Evolutionary conservation across 805 yeast species (phyloP).

Genomic region (Clavispora vitiphila): DNA sequence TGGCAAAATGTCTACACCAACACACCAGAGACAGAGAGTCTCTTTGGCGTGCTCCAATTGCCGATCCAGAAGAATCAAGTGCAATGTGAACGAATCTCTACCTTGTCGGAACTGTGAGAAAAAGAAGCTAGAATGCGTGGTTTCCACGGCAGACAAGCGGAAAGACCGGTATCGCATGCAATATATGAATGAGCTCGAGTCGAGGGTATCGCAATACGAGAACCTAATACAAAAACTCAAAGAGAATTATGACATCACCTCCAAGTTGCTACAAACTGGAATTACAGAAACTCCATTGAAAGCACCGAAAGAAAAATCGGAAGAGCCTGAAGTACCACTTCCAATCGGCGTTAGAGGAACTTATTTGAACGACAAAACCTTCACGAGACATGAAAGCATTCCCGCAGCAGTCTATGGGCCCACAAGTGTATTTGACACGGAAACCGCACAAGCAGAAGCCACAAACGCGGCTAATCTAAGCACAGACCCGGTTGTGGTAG

Average conservation of each 20-base stretch:
- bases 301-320: neutral
- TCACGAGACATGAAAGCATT: neutral
- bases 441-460: slow-evolving; percentile 1
- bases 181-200: slow-evolving; percentile 4
- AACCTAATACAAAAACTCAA: neutral
- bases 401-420: slow-evolving; percentile 10
- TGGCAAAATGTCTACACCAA: neutral
- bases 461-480: slow-evolving; percentile 2
- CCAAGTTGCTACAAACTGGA: neutral
- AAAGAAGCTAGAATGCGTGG: slow-evolving; percentile 5
- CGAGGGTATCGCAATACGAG: slow-evolving; percentile 3
- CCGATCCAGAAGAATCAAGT: slow-evolving; percentile 7
- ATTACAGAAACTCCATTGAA: neutral
- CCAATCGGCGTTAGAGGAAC: neutral
- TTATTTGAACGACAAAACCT: neutral
- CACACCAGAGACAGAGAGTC: slow-evolving; percentile 2
- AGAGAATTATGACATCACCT: neutral
- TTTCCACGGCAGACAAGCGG: slow-evolving; percentile 4
- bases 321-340: neutral
- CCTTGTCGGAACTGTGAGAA: slow-evolving; percentile 7
- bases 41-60: slow-evolving; percentile 10
- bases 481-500: slow-evolving; percentile 5
- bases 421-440: slow-evolving; percentile 11
- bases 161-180: slow-evolving; percentile 8
- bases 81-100: neutral